A percentile compares a stretch with the other conserved stretches of the same genome.
Evolutionary conservation across 2,329 filamentous ascomycete genomes (phyloP).

Genomic region (Polychaeton citri): DNA sequence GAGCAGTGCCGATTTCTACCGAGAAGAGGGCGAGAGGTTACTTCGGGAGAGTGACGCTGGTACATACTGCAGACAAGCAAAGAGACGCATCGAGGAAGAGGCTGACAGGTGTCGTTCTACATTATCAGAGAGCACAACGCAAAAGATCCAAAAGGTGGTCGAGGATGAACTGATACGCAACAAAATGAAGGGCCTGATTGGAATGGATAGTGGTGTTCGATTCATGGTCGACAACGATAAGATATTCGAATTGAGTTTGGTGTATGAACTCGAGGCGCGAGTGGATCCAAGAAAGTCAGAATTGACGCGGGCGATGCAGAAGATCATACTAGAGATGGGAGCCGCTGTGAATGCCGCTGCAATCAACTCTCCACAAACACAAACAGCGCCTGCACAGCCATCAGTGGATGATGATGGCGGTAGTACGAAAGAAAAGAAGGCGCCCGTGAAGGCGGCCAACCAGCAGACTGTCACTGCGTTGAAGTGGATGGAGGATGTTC

Average conservation of each 20-base stretch:
- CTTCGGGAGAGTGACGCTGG: constrained; percentile 68
- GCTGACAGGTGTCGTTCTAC: constrained; percentile 70
- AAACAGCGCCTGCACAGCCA: constrained; percentile 39
- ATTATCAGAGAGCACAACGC: constrained; percentile 56
- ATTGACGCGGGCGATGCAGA: constrained; percentile 57
- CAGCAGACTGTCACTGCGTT: constrained; percentile 78
- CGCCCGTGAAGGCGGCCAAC: constrained; percentile 40
- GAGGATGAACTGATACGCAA: constrained; percentile 67
- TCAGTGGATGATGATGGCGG: constrained; percentile 30
- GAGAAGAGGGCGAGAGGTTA: constrained; percentile 57
- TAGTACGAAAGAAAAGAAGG: constrained; percentile 26
- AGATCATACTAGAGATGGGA: constrained; percentile 66
- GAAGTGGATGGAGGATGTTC: constrained; percentile 87
- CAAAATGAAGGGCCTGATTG: constrained; percentile 69
- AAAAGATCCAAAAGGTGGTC: constrained; percentile 62
- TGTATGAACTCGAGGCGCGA: constrained; percentile 66
- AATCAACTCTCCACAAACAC: constrained; percentile 42
- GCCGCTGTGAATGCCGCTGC: constrained; percentile 64
- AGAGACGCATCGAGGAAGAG: constrained; percentile 66
- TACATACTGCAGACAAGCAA: constrained; percentile 66
- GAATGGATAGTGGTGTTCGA: constrained; percentile 73
- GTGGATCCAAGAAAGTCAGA: constrained; percentile 63
- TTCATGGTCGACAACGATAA: constrained; percentile 89
- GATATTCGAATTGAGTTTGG: constrained; percentile 59
- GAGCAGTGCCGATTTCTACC: constrained; percentile 62